Evolutionary conservation across 495 filamentous ascomycete genomes (phyloP).

Genomic region (Parathielavia hyrcaniae): DNA sequence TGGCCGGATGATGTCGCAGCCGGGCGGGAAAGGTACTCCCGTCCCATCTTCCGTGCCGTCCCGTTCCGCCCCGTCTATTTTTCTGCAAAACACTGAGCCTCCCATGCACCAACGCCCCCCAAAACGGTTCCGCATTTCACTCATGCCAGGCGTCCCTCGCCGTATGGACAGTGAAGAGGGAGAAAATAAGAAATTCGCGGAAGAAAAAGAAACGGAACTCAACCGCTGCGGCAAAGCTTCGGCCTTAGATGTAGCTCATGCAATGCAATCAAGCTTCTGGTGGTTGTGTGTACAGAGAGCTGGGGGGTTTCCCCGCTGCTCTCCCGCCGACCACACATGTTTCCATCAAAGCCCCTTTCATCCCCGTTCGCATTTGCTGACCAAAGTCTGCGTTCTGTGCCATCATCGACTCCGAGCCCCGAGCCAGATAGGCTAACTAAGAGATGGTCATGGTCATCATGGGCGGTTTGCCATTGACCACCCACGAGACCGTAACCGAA

Average conservation of each 20-base stretch:
- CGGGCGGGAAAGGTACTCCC: constrained; percentile 9
- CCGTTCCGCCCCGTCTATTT: constrained; percentile 21
- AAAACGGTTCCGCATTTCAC: not conserved
- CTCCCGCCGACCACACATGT: not conserved
- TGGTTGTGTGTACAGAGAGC: not conserved
- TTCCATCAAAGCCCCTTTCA: not conserved
- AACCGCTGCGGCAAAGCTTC: not conserved
- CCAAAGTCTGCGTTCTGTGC: too few relatives aligned
- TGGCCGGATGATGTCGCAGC: not conserved
- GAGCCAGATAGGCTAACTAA: not conserved
- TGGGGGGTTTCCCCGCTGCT: not conserved
- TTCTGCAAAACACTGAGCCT: constrained; percentile 3
- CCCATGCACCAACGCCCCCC: not conserved
- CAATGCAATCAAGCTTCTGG: not conserved
- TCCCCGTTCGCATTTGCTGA: not conserved
- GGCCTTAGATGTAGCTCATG: not conserved
- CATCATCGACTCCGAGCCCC: not conserved
- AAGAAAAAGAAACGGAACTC: not conserved
- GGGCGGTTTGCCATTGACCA: not conserved
- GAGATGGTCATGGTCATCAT: not conserved
- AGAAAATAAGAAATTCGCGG: not conserved
- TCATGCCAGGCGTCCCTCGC: not conserved
- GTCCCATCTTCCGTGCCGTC: constrained; percentile 19
- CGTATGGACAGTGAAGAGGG: not conserved
- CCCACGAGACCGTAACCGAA: constrained; percentile 13